Evolutionary conservation across 805 yeast genomes (phyloP), one percentile per base, ranked within the genome.

Genomic region (Yamadazyma philogaea): DNA sequence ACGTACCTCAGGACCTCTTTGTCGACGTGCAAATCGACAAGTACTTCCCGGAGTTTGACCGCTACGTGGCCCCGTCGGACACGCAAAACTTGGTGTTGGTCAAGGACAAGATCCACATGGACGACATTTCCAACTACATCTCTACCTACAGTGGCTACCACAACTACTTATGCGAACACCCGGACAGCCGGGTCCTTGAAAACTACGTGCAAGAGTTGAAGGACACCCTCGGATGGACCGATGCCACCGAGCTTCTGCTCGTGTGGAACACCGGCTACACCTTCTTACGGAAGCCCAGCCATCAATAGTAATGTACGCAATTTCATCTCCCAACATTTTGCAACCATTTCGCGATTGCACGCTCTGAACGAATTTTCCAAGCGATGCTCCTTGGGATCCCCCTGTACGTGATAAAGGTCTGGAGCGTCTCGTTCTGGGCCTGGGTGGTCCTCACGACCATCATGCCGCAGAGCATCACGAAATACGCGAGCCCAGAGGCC

Each of bases 91-190:
- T 60, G 12, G 60, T 55, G 32, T 54, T 70, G 37, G 61, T 71
- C 37, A 67, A 66, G 37, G 59, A 64, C 42, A 56, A 63, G 12
- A 60, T 73, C 30, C 62, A 78, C 0, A 45, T 87, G 27, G 57
- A 51, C 4, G 78, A 68, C 4, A 79, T 74, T 49, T 58, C 67
- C 3, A 59, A 68, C 15, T 85, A 87, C 57, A 55, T 83, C 18
- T 61, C 67, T n/a, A 85, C 96, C 0, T 83, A 81, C 74, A 83
- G 93, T 54, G 75, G 86, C 1, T 78, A 75, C 57, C 87, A 82
- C 60, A 68, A 65, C 32, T 84, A 79, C 76, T 61, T 63, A 37
- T 63, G 63, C 15, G 64, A 73, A 6, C 64, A 68, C 1, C 56
- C 56, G 34, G 52, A 50, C 21, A 66, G 64, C 4, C 51, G 59